Base-by-base conservation (phyloP, 2,329 filamentous ascomycete species). In the Cladosporium sphaerospermum region DNA sequence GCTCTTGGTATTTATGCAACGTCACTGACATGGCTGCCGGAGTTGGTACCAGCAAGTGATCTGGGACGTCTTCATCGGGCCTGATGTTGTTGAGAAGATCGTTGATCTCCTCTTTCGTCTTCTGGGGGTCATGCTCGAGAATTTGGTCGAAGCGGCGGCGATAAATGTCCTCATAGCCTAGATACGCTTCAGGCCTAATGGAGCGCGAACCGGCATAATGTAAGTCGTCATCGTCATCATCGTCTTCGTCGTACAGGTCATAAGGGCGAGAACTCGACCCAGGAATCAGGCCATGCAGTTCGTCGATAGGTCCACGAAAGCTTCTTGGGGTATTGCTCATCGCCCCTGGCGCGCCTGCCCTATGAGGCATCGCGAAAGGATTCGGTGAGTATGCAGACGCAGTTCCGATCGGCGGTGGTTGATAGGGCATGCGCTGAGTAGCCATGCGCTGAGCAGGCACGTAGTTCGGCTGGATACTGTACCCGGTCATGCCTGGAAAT, bases 1-100 rank as follows among this genome's bases (percentile, higher is more conserved):
- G 73, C 61, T 88, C 84, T 65, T 96, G 91, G 62, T 96, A 90
- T 43, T 85, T 82, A 72, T 93, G 89, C 8, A 96, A 74, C 0
- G 78, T 73, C 54, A 81, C 83, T 54, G 76, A 81, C 63, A 96
- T 79, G 1, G 78, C 84, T 40, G 79, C 77, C 0, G 89, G 89
- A 0, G 86, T 89, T 19, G 80, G 80, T 54, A 86, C 82, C 13
- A 85, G 79, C 48, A 83, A 76, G 52, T 84, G 77, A 16, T 64
- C 64, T 1, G 69, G 69, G 40, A 73, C 65, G 8, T 73, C 69
- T 62, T 82, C 78, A 61, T 91, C 88, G 0, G 86, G 84, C 18
- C 83, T 78, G 57, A 91, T 90, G 56, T 88, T 89, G 42, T 83
- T 76, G 9, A 92, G 71, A 4, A 92, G 71, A 23, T 83, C 77